Conservation (phyloP, 352 stramenopile species). For the Phytophthora lateralis region DNA sequence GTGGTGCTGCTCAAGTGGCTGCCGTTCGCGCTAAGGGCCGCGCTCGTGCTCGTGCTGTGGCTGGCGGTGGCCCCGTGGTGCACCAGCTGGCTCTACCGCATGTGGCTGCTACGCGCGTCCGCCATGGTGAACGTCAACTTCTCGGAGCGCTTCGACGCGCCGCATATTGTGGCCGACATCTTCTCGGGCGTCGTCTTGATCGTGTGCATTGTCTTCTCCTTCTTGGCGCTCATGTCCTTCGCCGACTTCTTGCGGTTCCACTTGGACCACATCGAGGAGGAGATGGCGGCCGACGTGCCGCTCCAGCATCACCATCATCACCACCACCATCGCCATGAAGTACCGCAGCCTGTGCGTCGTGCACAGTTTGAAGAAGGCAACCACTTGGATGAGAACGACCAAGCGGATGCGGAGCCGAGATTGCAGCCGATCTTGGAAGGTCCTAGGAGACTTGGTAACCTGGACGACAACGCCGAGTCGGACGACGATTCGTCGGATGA, state of each 20-base stretch:
- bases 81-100: constrained; percentile 94
- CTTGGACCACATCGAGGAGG: constrained; percentile 85
- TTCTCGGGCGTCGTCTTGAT: constrained; percentile 91
- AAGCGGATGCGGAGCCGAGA: constrained; percentile 33
- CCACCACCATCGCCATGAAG: constrained; percentile 25
- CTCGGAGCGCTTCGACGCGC: constrained; percentile 69
- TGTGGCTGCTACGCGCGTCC: constrained; percentile 90
- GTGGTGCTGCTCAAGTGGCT: constrained; percentile 89
- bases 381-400: constrained; percentile 23
- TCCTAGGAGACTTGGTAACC: constrained; percentile 38
- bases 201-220: constrained; percentile 93
- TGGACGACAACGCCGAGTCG: constrained; percentile 43
- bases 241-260: constrained; percentile 93
- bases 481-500: constrained; percentile 66
- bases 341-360: constrained; percentile 12
- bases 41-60: constrained; percentile 88
- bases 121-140: constrained; percentile 89
- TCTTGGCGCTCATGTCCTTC: constrained; percentile 95
- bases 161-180: constrained; percentile 83
- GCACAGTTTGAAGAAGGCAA: constrained; percentile 29
- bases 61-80: constrained; percentile 87
- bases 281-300: constrained; percentile 45
- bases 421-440: constrained; percentile 42
- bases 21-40: constrained; percentile 76
- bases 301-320: constrained; percentile 26